A percentile compares a stretch with the other conserved stretches of the same genome.
phyloP scores from a whole-genome alignment of 768 basidiomycete species.

The Termitomyces sp. region DNA sequence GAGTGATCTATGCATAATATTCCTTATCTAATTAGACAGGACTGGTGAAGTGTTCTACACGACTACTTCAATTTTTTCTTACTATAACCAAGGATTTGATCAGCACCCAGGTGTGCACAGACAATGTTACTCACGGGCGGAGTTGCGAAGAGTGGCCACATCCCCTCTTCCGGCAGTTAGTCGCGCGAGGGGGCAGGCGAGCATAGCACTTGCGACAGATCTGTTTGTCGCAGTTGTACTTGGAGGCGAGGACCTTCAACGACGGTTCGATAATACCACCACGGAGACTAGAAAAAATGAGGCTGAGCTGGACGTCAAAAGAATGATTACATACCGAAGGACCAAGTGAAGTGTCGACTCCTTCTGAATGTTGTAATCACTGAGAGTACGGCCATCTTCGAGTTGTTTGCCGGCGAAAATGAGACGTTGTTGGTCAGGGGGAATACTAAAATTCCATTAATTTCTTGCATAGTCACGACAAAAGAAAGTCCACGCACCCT shows the following conservation, averaged over 20 bases:
- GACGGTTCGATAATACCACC: constrained; percentile 99
- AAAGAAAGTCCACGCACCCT: constrained; percentile 31
- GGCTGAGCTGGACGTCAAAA: not conserved
- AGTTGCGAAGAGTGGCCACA: constrained; percentile 91
- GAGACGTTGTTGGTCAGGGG: constrained; percentile 91
- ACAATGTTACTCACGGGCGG: constrained; percentile 63
- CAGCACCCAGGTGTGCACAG: not conserved
- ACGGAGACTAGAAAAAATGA: constrained; percentile 58
- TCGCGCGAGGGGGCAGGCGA: constrained; percentile 97
- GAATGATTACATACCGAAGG: constrained; percentile 64
- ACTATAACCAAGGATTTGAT: not conserved
- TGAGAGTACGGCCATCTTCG: constrained; percentile 94
- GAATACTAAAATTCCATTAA: constrained; percentile 47
- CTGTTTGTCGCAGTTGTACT: constrained; percentile 99
- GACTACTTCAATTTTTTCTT: constrained; percentile 20
- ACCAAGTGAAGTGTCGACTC: constrained; percentile 97
- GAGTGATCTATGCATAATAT: too few relatives aligned
- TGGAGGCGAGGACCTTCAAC: constrained; percentile 91
- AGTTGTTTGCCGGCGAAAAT: constrained; percentile 99
- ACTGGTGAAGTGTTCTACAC: too few relatives aligned
- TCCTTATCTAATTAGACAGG: too few relatives aligned
- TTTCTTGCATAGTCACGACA: too few relatives aligned
- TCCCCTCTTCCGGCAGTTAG: constrained; percentile 96
- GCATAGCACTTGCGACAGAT: constrained; percentile 99
- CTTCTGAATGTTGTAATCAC: constrained; percentile 98